A percentile compares a stretch with the other conserved stretches of the same genome.
Conservation (phyloP, 2,329 filamentous ascomycete genomes). For the Arthroderma sp. region DNA sequence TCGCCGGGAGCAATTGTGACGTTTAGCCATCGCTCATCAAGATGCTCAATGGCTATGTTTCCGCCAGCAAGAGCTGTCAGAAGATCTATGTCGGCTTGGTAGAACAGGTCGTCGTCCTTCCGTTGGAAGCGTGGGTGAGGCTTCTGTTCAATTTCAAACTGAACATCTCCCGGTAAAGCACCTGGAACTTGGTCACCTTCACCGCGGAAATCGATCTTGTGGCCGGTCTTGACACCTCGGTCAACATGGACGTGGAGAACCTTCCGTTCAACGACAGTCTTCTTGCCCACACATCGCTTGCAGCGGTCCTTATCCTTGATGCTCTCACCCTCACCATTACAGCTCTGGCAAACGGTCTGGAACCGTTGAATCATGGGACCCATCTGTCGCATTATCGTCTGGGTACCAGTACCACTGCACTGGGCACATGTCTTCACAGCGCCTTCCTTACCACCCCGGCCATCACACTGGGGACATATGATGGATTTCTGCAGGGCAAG, state of each 20-base stretch:
- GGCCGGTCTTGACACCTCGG: slow-evolving; percentile 80
- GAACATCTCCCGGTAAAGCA: slow-evolving; percentile 84
- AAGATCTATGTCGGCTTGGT: slow-evolving; percentile 88
- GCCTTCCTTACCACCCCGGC: slow-evolving; percentile 90
- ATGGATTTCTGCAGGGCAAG: slow-evolving; percentile 93
- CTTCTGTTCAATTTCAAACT: slow-evolving; percentile 99
- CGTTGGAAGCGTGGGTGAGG: slow-evolving; percentile 91
- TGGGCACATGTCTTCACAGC: slow-evolving; percentile 86
- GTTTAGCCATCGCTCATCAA: slow-evolving; percentile 92
- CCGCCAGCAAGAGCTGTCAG: slow-evolving; percentile 89
- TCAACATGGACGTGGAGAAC: slow-evolving; percentile 97
- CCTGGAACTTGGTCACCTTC: slow-evolving; percentile 94
- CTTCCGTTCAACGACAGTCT: slow-evolving; percentile 94
- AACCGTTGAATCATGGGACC: slow-evolving; percentile 99
- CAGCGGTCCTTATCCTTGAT: slow-evolving; percentile 96
- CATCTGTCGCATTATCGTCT: slow-evolving; percentile 99
- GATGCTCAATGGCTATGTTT: slow-evolving; percentile 82
- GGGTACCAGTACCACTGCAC: slow-evolving; percentile 93
- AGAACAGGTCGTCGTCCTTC: slow-evolving; percentile 91
- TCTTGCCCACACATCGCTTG: slow-evolving; percentile 94
- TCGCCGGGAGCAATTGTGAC: slow-evolving; percentile 89
- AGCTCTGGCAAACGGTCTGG: slow-evolving; percentile 97
- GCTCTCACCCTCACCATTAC: slow-evolving; percentile 91
- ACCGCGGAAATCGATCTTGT: slow-evolving; percentile 92
- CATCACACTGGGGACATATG: slow-evolving; percentile 89